These are phyloP conservation scores for Fistulifera solaris DNA, from an alignment of 108 stramenopile species.

Conservation along the genomic window DNA sequence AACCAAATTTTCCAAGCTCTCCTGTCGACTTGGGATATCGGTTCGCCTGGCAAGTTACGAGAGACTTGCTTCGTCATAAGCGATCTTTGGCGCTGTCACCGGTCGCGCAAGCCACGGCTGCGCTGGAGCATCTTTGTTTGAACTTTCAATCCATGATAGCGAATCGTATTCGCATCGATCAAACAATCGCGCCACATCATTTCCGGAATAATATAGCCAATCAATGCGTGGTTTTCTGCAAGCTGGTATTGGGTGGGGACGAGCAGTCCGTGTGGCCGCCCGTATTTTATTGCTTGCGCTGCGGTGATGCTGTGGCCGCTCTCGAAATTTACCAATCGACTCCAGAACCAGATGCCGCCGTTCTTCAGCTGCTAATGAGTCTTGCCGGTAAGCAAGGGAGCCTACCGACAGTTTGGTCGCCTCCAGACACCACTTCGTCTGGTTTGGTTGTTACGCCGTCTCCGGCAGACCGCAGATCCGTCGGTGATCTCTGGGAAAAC, in stretches of 20 bases:
- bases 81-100: conserved; percentile 1
- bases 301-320: conserved; percentile 33
- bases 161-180: conserved; percentile 27
- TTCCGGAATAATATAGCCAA: conserved; percentile 17
- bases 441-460: not conserved
- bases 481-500: not conserved
- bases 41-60: conserved; percentile 23
- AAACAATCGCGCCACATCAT: not conserved
- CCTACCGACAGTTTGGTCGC: not conserved
- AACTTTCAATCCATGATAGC: conserved; percentile 23
- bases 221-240: conserved; percentile 24
- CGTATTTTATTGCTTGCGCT: conserved; percentile 35
- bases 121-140: conserved; percentile 23
- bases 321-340: conserved; percentile 10
- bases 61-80: conserved; percentile 10
- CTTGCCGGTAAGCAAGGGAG: not conserved
- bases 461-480: not conserved
- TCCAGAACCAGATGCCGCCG: too few relatives aligned
- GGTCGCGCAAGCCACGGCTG: conserved; percentile 21
- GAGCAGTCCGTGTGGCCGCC: conserved; percentile 19
- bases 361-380: not conserved
- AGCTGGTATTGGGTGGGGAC: conserved; percentile 19
- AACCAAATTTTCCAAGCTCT: not conserved
- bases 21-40: conserved; percentile 13
- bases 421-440: not conserved